Evolutionary conservation across 1,284 basidiomycete species (phyloP), one percentile per base, ranked within the genome.

Genomic region (Trichosporon ovoides): DNA sequence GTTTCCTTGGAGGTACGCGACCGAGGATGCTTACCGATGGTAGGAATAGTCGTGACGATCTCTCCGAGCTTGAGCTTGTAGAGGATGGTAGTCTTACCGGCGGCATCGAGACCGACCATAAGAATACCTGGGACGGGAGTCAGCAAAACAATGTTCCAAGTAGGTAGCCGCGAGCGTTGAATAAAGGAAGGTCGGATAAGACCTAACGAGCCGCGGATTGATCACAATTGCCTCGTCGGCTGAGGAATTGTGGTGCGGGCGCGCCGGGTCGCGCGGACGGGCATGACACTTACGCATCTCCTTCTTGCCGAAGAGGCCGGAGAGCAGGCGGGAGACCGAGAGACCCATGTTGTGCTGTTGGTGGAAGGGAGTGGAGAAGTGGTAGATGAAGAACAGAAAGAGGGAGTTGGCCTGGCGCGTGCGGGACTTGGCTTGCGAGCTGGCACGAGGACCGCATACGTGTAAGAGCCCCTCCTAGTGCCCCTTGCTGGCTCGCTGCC

Each of bases 41-140:
- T 85, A 10, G 96, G 96, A 73, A 98, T 98, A 28, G 96, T 98
- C 38, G 95, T 98, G 63, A 99, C 96, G 59, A 90, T 93, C 78
- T 98, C 93, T 80, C 96, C 96, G 74, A 98, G 82, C 81, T 99
- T 98, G 78, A 99, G 87, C 80, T 98, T 98, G 84, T 98, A 99
- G 58, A 99, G 85, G 76, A 99, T 99, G 75, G 96, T 97, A 64
- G 91, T 95, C 81, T 95, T 94, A 63, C 93, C 94, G 68, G 93
- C 93, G 69, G 94, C 94, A 77, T 97, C 94, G 70, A 98, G 88
- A 78, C 92, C 91, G 73, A 98, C 83, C 83, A 84, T 84, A 68
- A 87, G 79, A 69, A 83, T 84, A 68, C 81, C 81, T 82, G 67
- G 38, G 31, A 34, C 28, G 18, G 48, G n/a, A 36, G 33, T 43